Percentiles rank a stretch among this genome's conserved stretches.
Evolutionary conservation across 2,329 filamentous ascomycete species (phyloP).

Genomic region (Didymella exigua): DNA sequence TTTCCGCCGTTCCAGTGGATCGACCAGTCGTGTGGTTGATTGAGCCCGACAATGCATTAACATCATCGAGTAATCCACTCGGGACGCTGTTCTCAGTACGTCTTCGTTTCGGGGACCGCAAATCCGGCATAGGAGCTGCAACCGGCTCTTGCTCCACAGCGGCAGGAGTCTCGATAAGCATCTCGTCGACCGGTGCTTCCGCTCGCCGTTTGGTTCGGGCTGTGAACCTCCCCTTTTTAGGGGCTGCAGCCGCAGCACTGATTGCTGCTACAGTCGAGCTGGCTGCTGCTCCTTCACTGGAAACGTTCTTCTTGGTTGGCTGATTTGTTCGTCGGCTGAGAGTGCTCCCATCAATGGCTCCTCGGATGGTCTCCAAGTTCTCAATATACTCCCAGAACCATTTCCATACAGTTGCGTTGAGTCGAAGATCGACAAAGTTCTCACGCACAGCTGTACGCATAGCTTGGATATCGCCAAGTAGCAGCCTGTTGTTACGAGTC

Average conservation of each 20-base stretch:
- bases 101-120: constrained; percentile 22
- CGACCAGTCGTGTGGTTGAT: too few relatives aligned
- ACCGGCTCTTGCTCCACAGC: background rate
- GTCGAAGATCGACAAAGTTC: constrained; percentile 37
- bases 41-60: background rate
- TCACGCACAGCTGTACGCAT: constrained; percentile 36
- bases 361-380: constrained; percentile 33
- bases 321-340: constrained; percentile 11
- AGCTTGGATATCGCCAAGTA: constrained; percentile 39
- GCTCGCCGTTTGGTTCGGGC: constrained; percentile 6
- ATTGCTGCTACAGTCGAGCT: constrained; percentile 10
- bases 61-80: background rate
- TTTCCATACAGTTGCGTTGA: constrained; percentile 35
- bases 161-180: background rate
- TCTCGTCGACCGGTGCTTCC: background rate
- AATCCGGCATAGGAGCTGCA: background rate
- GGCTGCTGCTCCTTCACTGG: background rate
- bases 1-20: background rate
- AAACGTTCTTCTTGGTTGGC: background rate
- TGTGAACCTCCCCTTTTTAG: constrained; percentile 9
- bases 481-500: constrained; percentile 31
- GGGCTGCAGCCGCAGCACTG: constrained; percentile 9
- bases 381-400: constrained; percentile 42
- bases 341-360: constrained; percentile 32
- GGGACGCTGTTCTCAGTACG: constrained; percentile 15